A percentile compares a stretch with the other conserved stretches of the same genome.
phyloP scores from a whole-genome alignment of 2,329 filamentous ascomycete genomes.

The Penicillium sp. region DNA sequence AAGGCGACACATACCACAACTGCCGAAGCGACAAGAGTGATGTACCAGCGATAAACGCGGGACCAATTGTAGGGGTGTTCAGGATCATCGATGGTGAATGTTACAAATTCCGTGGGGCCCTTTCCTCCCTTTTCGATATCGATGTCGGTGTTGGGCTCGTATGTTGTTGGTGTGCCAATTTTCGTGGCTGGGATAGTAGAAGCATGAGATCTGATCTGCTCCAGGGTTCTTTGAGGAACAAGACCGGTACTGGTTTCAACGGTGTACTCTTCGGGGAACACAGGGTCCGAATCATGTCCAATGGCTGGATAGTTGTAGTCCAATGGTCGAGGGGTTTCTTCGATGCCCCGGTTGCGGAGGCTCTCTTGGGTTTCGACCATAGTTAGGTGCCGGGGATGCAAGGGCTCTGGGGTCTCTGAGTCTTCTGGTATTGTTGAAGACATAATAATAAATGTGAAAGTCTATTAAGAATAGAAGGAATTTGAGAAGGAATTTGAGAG shows the following conservation, averaged over 20 bases:
- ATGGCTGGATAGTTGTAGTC: slow-evolving; percentile 35
- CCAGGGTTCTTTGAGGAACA: slow-evolving; percentile 21
- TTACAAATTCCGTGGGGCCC: slow-evolving; percentile 47
- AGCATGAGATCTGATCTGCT: slow-evolving; percentile 19
- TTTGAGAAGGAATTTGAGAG: too few relatives aligned
- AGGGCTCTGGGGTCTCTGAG: slow-evolving; percentile 3
- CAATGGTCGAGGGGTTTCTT: slow-evolving; percentile 21
- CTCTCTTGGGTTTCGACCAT: slow-evolving; percentile 25
- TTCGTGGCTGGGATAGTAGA: slow-evolving; percentile 13
- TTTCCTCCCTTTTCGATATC: slow-evolving; percentile 31
- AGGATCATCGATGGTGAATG: slow-evolving; percentile 66
- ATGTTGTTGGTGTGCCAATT: not conserved
- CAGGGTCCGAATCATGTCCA: slow-evolving; percentile 21
- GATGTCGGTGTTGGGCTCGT: not conserved
- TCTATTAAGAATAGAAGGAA: not conserved
- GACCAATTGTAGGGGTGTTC: slow-evolving; percentile 80
- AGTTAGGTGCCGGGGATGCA: not conserved
- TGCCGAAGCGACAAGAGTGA: slow-evolving; percentile 75
- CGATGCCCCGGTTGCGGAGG: slow-evolving; percentile 25
- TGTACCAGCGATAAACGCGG: slow-evolving; percentile 71
- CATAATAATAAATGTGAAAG: slow-evolving; percentile 6
- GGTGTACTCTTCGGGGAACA: slow-evolving; percentile 25
- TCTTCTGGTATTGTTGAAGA: slow-evolving; percentile 11
- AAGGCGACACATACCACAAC: slow-evolving; percentile 71
- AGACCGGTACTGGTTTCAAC: slow-evolving; percentile 25